A percentile compares a stretch with the other conserved stretches of the same genome.
Conservation (phyloP, 1,139 yeast genomes). For the Sugiyamaella castrensis region DNA sequence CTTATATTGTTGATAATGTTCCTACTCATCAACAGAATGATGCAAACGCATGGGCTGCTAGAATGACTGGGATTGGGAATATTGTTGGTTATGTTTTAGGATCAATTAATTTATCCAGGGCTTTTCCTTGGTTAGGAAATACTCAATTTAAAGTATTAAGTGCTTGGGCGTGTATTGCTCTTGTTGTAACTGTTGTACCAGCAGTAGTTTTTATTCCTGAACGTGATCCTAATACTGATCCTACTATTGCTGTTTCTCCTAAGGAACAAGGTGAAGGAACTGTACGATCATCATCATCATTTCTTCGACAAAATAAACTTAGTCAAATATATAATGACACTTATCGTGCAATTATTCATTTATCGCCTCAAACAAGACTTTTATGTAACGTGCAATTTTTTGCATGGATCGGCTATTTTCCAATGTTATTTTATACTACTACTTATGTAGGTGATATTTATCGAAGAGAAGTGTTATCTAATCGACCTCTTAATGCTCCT, state of each 20-base stretch:
- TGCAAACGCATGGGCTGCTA: constrained; percentile 72
- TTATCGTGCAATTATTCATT: constrained; percentile 38
- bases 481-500: constrained; percentile 22
- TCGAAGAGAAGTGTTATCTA: constrained; percentile 24
- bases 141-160: constrained; percentile 52
- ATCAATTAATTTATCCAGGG: constrained; percentile 37
- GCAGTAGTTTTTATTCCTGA: constrained; percentile 46
- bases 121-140: constrained; percentile 43
- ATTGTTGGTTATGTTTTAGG: constrained; percentile 55
- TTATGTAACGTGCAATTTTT: constrained; percentile 37
- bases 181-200: constrained; percentile 41
- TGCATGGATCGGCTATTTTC: constrained; percentile 41
- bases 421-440: constrained; percentile 39
- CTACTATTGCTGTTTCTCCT: constrained; percentile 25
- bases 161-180: constrained; percentile 44
- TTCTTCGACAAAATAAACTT: constrained; percentile 20
- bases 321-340: constrained; percentile 31
- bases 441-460: constrained; percentile 44
- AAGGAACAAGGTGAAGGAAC: constrained; percentile 34
- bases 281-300: constrained; percentile 8
- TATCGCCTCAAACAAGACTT: constrained; percentile 31
- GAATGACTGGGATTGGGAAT: constrained; percentile 60
- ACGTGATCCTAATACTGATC: constrained; percentile 46
- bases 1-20: constrained; percentile 56
- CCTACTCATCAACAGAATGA: constrained; percentile 52